Evolutionary conservation across 2,329 filamentous ascomycete genomes (phyloP), one percentile per base, ranked within the genome.

Genomic region (Xylaria sp.): DNA sequence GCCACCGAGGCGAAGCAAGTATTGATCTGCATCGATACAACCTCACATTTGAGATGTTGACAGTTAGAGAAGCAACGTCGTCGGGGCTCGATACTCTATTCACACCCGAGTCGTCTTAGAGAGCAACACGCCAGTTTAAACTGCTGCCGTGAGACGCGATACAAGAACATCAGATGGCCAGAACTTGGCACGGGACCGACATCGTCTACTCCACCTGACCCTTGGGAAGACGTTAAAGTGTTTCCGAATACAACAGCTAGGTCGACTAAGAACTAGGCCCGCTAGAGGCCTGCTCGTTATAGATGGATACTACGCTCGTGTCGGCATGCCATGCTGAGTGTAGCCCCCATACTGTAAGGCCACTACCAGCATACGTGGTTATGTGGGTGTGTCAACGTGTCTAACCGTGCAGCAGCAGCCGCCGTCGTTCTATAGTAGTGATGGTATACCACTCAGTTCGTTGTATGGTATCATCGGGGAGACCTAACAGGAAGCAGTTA

Each of bases 331-430:
- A 52, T 35, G 23, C 27, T 53, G 10, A 10, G 21, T 43, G 46
- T 37, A 51, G 47, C 57, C 61, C 61, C 61, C 61, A 63, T 43
- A 41, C n/a, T 27, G 19, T 9, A 56, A n/a, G n/a, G n/a, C n/a
- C 23, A 46, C 17, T 46, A 35, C 44, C 37, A 41, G 15, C 15
- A 23, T 31, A 31, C n/a, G 35, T 33, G 37, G 15, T 47, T 56
- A 51, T 46, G 13, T 33, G 5, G 44, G 47, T 29, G 23, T 19
- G 19, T 47, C 40, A 52, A 23, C 33, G 25, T 43, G 35, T 47
- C 54, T 53, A 58, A 55, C 47, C 44, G 23, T 49, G 48, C 47
- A 11, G 25, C 38, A 43, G 25, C 49, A n/a, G n/a, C n/a, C 41
- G 33, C 35, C 38, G 23, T 46, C 10, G 33, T 4, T 19, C 40